Evolutionary conservation across 2,329 filamentous ascomycete species (phyloP).

Genomic region (Talaromyces funiculosus): DNA sequence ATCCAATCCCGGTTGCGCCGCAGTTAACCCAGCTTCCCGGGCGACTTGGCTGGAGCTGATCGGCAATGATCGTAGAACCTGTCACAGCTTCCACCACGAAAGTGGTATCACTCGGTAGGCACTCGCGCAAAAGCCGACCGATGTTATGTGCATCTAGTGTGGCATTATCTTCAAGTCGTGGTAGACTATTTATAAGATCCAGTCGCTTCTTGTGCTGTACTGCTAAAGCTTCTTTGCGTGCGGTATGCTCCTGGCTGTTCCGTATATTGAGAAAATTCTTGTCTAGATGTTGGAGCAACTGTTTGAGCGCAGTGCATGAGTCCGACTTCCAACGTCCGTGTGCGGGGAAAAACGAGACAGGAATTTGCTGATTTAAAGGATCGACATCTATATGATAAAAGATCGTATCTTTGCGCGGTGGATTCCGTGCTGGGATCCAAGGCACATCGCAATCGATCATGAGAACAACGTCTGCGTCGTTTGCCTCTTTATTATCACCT

Average conservation of each 20-base stretch:
- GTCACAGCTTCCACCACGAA: constrained; percentile 11
- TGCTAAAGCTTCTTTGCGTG: background rate
- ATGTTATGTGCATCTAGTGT: constrained; percentile 1
- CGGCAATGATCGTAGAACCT: background rate
- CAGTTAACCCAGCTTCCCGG: background rate
- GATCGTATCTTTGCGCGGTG: constrained; percentile 46
- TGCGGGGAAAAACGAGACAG: constrained; percentile 61
- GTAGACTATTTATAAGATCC: background rate
- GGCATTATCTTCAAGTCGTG: background rate
- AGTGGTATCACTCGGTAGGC: constrained; percentile 6
- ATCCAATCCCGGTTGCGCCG: background rate
- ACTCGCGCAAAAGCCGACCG: constrained; percentile 1
- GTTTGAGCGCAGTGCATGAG: constrained; percentile 54
- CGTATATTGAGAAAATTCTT: background rate
- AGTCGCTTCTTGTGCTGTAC: background rate
- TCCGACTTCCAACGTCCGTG: constrained; percentile 58
- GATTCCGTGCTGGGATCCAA: constrained; percentile 69
- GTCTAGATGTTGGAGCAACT: constrained; percentile 42
- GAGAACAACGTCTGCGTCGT: constrained; percentile 69
- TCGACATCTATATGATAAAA: constrained; percentile 59
- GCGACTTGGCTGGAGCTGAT: background rate
- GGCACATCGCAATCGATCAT: constrained; percentile 80
- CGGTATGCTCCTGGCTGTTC: background rate
- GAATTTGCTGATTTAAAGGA: constrained; percentile 62
- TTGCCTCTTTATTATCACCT: constrained; percentile 64